Conservation (phyloP, 2,329 filamentous ascomycete species). For the Monosporascus sp. region DNA sequence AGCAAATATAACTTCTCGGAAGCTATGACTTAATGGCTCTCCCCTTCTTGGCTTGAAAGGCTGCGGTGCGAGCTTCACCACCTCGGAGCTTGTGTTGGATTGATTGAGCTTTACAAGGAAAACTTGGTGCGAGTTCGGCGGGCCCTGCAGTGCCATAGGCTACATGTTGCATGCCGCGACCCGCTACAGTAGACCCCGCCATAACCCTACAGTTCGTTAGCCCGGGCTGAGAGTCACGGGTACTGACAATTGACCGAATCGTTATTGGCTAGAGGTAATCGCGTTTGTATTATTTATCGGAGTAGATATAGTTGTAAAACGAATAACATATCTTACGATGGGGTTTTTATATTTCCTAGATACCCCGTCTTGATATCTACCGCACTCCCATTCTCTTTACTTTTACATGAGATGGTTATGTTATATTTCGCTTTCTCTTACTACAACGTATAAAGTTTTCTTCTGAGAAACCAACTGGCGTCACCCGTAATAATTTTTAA, state of each 20-base stretch:
- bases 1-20: not conserved
- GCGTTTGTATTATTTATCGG: not conserved
- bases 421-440: no score
- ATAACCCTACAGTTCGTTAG: not conserved
- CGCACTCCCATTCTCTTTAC: no score
- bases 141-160: not conserved
- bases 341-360: no score
- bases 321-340: no score
- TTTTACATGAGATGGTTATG: no score
- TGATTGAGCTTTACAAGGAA: not conserved
- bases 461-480: no score
- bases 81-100: not conserved
- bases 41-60: not conserved
- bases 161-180: not conserved
- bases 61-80: no score
- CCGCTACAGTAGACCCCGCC: not conserved
- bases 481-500: no score
- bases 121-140: not conserved
- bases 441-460: no score
- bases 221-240: not conserved
- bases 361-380: no score
- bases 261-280: not conserved
- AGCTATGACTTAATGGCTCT: not conserved
- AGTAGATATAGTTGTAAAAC: no score
- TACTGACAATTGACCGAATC: not conserved